Evolutionary conservation across 2,329 filamentous ascomycete species (phyloP).

Genomic region (Aschersonia sp.): DNA sequence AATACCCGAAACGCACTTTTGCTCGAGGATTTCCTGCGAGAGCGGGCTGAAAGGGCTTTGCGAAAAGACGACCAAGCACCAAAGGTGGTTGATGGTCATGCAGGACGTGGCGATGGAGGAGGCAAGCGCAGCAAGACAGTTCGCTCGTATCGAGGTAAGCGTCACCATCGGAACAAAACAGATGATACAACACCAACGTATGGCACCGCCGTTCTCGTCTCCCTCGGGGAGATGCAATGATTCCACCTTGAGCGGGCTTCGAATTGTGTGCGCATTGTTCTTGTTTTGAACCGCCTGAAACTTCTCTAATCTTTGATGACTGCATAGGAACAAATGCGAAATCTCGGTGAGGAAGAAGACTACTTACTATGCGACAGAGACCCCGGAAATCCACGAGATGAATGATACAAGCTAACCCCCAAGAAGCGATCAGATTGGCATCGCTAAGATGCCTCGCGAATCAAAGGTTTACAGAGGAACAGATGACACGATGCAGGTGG

Average conservation of each 20-base stretch:
- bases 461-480: too few relatives aligned
- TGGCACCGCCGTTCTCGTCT: background rate
- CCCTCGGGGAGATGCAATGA: background rate
- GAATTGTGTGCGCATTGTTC: background rate
- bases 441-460: too few relatives aligned
- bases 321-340: background rate
- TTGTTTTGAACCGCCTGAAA: background rate
- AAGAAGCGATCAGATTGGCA: too few relatives aligned
- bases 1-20: slow-evolving; percentile 65
- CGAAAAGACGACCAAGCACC: slow-evolving; percentile 27
- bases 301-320: background rate
- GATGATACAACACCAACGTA: background rate
- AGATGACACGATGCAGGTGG: too few relatives aligned
- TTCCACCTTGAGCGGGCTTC: background rate
- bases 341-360: background rate
- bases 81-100: slow-evolving; percentile 33
- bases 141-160: background rate
- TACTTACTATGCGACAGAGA: too few relatives aligned
- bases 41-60: slow-evolving; percentile 48
- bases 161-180: background rate
- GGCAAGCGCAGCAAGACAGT: slow-evolving; percentile 13
- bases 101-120: slow-evolving; percentile 37
- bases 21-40: slow-evolving; percentile 52
- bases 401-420: too few relatives aligned
- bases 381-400: too few relatives aligned